These are phyloP conservation scores for Tuctoria greenei DNA, from an alignment of 176 grass and related monocot species.

Conservation along the genomic window DNA sequence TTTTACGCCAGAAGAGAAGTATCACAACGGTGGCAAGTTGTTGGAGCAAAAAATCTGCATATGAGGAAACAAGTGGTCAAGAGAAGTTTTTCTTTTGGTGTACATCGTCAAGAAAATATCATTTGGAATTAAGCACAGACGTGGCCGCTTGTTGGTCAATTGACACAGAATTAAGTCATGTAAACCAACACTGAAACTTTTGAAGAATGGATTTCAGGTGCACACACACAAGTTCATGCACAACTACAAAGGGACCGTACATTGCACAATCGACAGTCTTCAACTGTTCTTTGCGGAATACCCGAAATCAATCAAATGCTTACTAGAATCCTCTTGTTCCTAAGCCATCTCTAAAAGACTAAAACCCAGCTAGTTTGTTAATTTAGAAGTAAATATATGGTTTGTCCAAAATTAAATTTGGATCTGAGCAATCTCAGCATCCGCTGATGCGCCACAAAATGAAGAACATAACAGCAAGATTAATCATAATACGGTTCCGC, in stretches of 20 bases:
- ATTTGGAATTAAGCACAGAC: neutral
- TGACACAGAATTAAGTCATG: neutral
- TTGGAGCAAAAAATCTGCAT: conserved; percentile 25
- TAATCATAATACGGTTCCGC: neutral
- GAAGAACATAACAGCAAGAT: neutral
- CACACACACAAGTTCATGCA: neutral
- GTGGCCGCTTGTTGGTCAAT: neutral
- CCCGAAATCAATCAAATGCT: neutral
- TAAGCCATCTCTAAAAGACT: neutral
- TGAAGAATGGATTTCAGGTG: neutral
- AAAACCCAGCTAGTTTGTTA: neutral
- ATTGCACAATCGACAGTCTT: too few relatives aligned
- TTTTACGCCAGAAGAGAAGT: conserved; percentile 29
- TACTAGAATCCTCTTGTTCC: neutral
- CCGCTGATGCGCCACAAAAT: neutral
- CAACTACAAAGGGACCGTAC: neutral
- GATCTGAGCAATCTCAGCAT: too few relatives aligned
- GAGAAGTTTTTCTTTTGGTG: neutral
- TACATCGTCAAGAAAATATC: neutral
- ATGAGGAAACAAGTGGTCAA: neutral
- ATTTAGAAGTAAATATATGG: neutral
- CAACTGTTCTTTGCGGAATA: neutral
- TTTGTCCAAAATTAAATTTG: neutral
- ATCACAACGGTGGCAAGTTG: neutral
- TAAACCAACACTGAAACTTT: neutral